Conservation (phyloP, 1,284 basidiomycete genomes). For the Puccinia triticina region DNA sequence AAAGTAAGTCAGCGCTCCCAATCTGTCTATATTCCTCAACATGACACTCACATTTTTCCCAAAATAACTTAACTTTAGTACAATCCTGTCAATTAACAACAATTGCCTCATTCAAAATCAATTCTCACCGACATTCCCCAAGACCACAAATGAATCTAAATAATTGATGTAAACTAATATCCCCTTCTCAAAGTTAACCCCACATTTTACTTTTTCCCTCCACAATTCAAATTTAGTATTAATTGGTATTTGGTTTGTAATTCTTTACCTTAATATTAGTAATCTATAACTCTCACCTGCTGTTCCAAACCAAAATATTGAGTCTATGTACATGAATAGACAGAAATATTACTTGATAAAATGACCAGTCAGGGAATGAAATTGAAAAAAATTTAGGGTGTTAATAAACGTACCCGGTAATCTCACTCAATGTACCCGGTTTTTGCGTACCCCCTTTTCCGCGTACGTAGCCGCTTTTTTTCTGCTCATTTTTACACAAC, state of each 20-base stretch:
- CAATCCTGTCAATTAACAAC: neutral
- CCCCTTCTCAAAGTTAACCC: neutral
- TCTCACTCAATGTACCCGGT: too few species aligned
- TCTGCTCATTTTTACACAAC: too few species aligned
- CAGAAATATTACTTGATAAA: neutral
- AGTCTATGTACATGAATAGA: neutral
- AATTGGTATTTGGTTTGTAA: neutral
- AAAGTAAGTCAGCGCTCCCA: conserved; percentile 26
- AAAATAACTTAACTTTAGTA: neutral
- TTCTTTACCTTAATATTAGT: neutral
- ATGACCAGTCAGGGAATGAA: neutral
- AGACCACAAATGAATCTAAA: neutral
- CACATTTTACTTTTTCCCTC: neutral
- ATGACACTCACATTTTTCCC: neutral
- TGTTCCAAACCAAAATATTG: neutral
- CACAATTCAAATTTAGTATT: neutral
- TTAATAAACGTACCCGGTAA: too few species aligned
- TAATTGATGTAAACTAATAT: neutral
- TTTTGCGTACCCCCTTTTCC: too few species aligned
- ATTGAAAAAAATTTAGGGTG: neutral
- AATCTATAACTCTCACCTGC: too few species aligned
- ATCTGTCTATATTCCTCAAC: neutral
- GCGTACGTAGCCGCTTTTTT: too few species aligned
- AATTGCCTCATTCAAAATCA: neutral
- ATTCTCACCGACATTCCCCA: neutral